Conservation (phyloP, 768 basidiomycete genomes). For the Pleurotus giganteus region DNA sequence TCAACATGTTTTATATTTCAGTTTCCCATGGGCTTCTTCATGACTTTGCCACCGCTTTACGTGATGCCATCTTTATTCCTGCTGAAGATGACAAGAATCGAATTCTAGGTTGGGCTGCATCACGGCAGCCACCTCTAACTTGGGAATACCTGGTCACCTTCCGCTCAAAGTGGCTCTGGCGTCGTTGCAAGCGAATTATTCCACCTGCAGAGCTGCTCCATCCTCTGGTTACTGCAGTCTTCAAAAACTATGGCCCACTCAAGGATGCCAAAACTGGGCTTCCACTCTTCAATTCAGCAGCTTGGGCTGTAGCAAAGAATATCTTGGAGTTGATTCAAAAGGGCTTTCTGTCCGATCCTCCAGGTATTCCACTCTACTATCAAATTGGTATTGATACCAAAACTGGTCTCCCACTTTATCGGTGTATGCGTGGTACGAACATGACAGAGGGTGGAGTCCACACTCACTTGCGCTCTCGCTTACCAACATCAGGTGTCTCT, state of each 20-base stretch:
- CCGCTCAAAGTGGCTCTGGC: constrained; percentile 19
- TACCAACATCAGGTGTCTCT: constrained; percentile 10
- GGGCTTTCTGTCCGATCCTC: constrained; percentile 21
- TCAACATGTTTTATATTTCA: constrained; percentile 26
- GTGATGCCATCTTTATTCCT: constrained; percentile 24
- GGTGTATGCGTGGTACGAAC: constrained; percentile 18
- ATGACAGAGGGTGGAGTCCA: constrained; percentile 34
- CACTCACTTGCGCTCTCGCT: constrained; percentile 20
- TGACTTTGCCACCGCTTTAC: constrained; percentile 17
- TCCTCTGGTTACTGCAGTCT: constrained; percentile 22
- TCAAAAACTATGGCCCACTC: constrained; percentile 30
- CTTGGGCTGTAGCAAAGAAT: constrained; percentile 28
- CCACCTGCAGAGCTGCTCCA: constrained; percentile 30
- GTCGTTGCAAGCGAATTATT: constrained; percentile 23
- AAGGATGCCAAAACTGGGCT: constrained; percentile 25
- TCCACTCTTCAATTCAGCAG: constrained; percentile 26
- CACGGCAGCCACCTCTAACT: background rate
- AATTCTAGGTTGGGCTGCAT: background rate
- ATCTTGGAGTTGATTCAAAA: constrained; percentile 23
- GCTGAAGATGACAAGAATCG: constrained; percentile 17
- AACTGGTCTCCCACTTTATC: constrained; percentile 17
- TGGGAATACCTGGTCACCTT: background rate
- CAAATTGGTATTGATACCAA: constrained; percentile 6
- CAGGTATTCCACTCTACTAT: constrained; percentile 13
- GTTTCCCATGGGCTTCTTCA: constrained; percentile 21